These are phyloP conservation scores for Apiotrichum veenhuisii DNA, from an alignment of 1,284 basidiomycete genomes.

Conservation along the genomic window DNA sequence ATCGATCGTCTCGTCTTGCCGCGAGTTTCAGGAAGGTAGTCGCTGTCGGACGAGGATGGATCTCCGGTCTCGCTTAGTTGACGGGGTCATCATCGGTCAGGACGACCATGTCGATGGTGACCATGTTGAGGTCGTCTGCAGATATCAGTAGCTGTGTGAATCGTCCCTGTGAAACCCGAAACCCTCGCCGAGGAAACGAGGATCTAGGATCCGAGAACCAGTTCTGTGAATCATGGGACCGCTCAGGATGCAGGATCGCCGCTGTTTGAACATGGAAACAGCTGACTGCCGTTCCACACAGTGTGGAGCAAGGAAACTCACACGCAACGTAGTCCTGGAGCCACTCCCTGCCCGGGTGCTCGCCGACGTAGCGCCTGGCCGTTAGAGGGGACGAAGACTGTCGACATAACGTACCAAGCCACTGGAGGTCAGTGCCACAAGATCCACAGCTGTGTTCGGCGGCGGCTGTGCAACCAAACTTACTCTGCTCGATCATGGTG, in stretches of 20 bases:
- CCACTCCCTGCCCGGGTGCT: slow-evolving; percentile 24
- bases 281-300: neutral
- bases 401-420: slow-evolving; percentile 15
- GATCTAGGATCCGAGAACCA: no score
- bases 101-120: slow-evolving; percentile 38
- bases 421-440: slow-evolving; percentile 21
- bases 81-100: slow-evolving; percentile 33
- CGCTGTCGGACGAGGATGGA: no score
- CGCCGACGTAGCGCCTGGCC: slow-evolving; percentile 31
- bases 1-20: no score
- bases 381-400: neutral
- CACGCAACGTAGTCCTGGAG: slow-evolving; percentile 38
- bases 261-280: neutral
- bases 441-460: neutral
- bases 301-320: slow-evolving; percentile 16
- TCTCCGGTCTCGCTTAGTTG: neutral
- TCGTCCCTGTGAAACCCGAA: no score
- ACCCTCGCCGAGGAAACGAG: no score
- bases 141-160: neutral
- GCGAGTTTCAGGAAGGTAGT: no score
- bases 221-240: no score
- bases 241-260: neutral
- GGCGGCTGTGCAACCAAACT: neutral
- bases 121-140: slow-evolving; percentile 45
- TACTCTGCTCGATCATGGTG: slow-evolving; percentile 14